Evolutionary conservation across 2,329 filamentous ascomycete species (phyloP).

Genomic region (Penicillium sp.): DNA sequence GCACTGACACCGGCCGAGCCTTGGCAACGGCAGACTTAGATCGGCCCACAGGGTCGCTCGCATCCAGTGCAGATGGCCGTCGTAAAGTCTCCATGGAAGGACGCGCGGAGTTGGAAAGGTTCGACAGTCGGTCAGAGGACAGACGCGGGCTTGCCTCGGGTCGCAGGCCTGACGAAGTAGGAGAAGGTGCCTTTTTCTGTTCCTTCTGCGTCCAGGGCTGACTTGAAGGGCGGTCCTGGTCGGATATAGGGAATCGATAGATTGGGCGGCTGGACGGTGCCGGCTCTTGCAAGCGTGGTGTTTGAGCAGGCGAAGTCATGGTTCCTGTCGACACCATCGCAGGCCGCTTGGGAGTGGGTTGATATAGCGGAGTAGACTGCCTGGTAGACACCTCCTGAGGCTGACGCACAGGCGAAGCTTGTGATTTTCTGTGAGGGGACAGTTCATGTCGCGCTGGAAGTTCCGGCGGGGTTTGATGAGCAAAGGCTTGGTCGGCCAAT

Average conservation of each 20-base stretch:
- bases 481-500: slow-evolving; percentile 84
- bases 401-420: slow-evolving; percentile 31
- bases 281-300: slow-evolving; percentile 39
- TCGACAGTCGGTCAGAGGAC: slow-evolving; percentile 54
- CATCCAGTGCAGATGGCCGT: slow-evolving; percentile 67
- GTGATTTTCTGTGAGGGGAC: slow-evolving; percentile 28
- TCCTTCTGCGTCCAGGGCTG: slow-evolving; percentile 49
- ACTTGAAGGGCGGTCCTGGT: slow-evolving; percentile 53
- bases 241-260: slow-evolving; percentile 57
- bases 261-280: slow-evolving; percentile 48
- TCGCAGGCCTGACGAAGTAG: slow-evolving; percentile 36
- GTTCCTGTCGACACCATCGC: slow-evolving; percentile 73
- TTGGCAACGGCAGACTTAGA: slow-evolving; percentile 69
- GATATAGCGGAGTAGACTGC: slow-evolving; percentile 40
- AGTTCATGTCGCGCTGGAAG: slow-evolving; percentile 31
- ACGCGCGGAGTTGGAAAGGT: slow-evolving; percentile 61
- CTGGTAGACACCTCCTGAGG: slow-evolving; percentile 30
- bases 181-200: slow-evolving; percentile 37
- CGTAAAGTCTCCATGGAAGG: slow-evolving; percentile 71
- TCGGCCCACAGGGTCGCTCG: slow-evolving; percentile 60
- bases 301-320: slow-evolving; percentile 67
- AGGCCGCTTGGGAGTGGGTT: slow-evolving; percentile 54
- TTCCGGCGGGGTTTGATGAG: slow-evolving; percentile 46
- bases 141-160: slow-evolving; percentile 57
- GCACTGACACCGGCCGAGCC: slow-evolving; percentile 78